Conservation (phyloP, 495 filamentous ascomycete species). For the Antarctomyces pellizariae region DNA sequence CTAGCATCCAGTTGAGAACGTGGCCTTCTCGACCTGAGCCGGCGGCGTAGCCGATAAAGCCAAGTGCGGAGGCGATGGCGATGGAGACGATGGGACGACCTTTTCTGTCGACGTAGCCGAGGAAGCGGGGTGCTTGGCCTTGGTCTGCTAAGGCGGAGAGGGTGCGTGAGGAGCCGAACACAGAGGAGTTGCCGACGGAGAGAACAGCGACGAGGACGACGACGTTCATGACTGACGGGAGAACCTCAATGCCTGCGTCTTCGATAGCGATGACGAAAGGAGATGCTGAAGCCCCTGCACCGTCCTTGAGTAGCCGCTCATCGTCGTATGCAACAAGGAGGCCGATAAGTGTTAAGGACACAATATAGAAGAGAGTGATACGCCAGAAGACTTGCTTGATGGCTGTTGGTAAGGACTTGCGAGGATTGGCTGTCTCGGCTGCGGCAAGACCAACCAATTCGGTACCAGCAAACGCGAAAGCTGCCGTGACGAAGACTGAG, state of each 20-base stretch:
- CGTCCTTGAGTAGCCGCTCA: slow-evolving; percentile 28
- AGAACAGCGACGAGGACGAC: slow-evolving; percentile 77
- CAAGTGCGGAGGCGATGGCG: slow-evolving; percentile 37
- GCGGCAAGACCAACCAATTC: slow-evolving; percentile 85
- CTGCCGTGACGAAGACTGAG: slow-evolving; percentile 79
- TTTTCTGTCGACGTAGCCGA: slow-evolving; percentile 64
- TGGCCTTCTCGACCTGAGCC: slow-evolving; percentile 35
- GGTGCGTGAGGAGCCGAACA: slow-evolving; percentile 73
- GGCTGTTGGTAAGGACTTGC: slow-evolving; percentile 65
- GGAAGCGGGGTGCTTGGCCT: slow-evolving; percentile 49
- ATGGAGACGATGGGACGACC: slow-evolving; percentile 65
- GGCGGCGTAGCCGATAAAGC: slow-evolving; percentile 59
- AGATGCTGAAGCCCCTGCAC: slow-evolving; percentile 47
- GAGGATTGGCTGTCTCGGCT: slow-evolving; percentile 68
- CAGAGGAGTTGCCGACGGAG: slow-evolving; percentile 67
- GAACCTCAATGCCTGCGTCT: slow-evolving; percentile 48
- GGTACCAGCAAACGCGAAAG: slow-evolving; percentile 81
- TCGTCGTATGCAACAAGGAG: slow-evolving; percentile 52
- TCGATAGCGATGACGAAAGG: slow-evolving; percentile 80
- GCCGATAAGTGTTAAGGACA: slow-evolving; percentile 49
- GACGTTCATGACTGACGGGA: slow-evolving; percentile 71
- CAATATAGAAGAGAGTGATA: slow-evolving; percentile 70
- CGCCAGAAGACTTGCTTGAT: slow-evolving; percentile 94
- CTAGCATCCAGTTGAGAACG: slow-evolving; percentile 74
- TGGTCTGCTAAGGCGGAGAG: slow-evolving; percentile 73